A percentile compares a stretch with the other conserved stretches of the same genome.
phyloP scores from a whole-genome alignment of 805 yeast species.

The Teunomyces lycoperdinae region DNA sequence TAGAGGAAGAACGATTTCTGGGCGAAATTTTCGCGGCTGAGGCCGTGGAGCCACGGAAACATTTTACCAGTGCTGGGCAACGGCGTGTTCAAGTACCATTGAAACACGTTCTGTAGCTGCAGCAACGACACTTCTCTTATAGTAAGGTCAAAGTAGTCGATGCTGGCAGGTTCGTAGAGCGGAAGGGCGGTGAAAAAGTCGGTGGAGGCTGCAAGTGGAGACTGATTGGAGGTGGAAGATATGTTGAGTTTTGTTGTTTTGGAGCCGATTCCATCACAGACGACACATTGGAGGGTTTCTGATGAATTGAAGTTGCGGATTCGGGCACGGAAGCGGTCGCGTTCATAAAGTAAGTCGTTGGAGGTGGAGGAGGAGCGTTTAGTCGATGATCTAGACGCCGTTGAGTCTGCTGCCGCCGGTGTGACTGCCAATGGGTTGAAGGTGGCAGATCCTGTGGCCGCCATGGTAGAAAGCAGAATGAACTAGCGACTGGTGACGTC shows the following conservation, averaged over 20 bases:
- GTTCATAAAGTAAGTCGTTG: slow-evolving; percentile 37
- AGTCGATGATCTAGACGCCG: slow-evolving; percentile 10
- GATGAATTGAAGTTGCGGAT: slow-evolving; percentile 29
- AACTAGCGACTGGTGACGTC: background rate
- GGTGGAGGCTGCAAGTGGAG: slow-evolving; percentile 3
- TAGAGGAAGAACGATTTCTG: slow-evolving; percentile 46
- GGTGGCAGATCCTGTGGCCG: background rate
- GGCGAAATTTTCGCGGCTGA: slow-evolving; percentile 54
- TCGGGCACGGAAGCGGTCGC: slow-evolving; percentile 42
- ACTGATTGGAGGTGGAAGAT: background rate
- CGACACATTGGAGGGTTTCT: slow-evolving; percentile 22
- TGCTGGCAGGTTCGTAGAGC: background rate
- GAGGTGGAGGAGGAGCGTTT: slow-evolving; percentile 40
- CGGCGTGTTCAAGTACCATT: slow-evolving; percentile 37
- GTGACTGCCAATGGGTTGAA: background rate
- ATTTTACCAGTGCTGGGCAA: slow-evolving; percentile 63
- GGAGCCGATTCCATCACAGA: slow-evolving; percentile 33
- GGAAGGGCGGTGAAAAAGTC: background rate
- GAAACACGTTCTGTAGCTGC: slow-evolving; percentile 21
- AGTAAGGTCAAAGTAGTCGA: background rate
- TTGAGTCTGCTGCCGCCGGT: background rate
- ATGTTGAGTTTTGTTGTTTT: slow-evolving; percentile 37
- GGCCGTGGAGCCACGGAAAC: slow-evolving; percentile 92
- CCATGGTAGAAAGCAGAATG: background rate
- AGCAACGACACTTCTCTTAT: slow-evolving; percentile 13